phyloP scores from a whole-genome alignment of 352 stramenopile species.

The Pythium coloratum region DNA sequence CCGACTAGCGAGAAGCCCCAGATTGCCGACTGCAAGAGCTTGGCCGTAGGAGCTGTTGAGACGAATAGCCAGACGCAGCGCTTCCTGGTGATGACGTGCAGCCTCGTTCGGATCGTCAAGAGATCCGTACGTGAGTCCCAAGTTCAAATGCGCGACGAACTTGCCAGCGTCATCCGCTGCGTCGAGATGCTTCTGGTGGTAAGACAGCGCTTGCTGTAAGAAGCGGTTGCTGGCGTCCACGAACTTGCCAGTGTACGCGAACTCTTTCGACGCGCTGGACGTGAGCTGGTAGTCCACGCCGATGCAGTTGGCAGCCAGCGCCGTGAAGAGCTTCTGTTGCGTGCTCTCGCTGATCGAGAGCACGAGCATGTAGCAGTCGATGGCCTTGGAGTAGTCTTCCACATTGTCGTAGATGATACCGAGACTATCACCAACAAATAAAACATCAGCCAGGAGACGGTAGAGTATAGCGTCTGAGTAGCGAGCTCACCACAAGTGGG shows the following conservation, averaged over 20 bases:
- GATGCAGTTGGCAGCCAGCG: constrained; percentile 85
- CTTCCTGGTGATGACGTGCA: constrained; percentile 85
- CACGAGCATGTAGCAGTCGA: constrained; percentile 85
- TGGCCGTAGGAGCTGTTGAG: constrained; percentile 86
- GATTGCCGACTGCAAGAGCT: constrained; percentile 85
- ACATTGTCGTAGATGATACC: constrained; percentile 89
- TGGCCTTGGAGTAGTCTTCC: constrained; percentile 77
- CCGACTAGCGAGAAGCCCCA: constrained; percentile 81
- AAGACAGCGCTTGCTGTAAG: constrained; percentile 54
- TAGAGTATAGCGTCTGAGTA: too few species aligned
- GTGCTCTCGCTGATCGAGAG: constrained; percentile 85
- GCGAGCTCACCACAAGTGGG: constrained; percentile 67
- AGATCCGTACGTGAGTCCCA: constrained; percentile 77
- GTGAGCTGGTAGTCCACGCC: constrained; percentile 87
- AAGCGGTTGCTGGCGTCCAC: constrained; percentile 46
- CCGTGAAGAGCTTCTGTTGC: constrained; percentile 73
- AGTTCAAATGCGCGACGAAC: constrained; percentile 86
- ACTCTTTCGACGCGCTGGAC: constrained; percentile 57
- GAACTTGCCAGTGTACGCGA: constrained; percentile 75
- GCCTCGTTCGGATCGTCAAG: constrained; percentile 67
- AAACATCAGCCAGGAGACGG: too few species aligned
- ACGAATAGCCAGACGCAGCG: constrained; percentile 79
- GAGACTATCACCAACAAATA: constrained; percentile 27
- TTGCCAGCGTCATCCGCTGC: constrained; percentile 81
- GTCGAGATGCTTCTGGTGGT: constrained; percentile 79